A percentile compares a stretch with the other conserved stretches of the same genome.
These are phyloP conservation scores for Cladobotryum protrusum DNA, from an alignment of 2,329 filamentous ascomycete species.

Conservation along the genomic window DNA sequence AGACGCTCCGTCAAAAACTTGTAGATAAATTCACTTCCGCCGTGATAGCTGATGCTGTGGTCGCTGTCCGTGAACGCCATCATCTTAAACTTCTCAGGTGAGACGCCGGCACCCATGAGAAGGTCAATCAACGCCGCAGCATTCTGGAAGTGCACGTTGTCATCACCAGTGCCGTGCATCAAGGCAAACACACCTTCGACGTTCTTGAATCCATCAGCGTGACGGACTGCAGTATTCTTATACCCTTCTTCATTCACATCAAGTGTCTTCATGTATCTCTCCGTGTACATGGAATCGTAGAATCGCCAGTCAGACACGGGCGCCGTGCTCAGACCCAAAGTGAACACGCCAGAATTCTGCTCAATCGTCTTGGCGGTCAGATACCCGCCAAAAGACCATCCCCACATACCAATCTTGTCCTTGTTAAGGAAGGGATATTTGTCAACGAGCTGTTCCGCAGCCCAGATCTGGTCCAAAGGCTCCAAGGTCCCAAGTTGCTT, in stretches of 20 bases:
- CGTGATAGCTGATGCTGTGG: slow-evolving; percentile 55
- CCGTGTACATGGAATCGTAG: slow-evolving; percentile 67
- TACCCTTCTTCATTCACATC: slow-evolving; percentile 54
- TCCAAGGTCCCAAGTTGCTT: slow-evolving; percentile 57
- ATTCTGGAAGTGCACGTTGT: slow-evolving; percentile 69
- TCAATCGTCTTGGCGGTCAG: slow-evolving; percentile 62
- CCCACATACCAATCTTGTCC: slow-evolving; percentile 58
- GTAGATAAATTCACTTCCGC: slow-evolving; percentile 51
- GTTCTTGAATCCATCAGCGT: slow-evolving; percentile 54
- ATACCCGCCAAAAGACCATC: slow-evolving; percentile 64
- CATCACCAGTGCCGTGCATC: slow-evolving; percentile 61
- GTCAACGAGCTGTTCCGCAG: slow-evolving; percentile 48
- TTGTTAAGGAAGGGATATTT: slow-evolving; percentile 50
- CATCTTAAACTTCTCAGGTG: slow-evolving; percentile 55
- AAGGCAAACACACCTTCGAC: slow-evolving; percentile 55
- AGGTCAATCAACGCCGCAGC: slow-evolving; percentile 55
- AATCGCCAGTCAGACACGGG: slow-evolving; percentile 64
- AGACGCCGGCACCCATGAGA: slow-evolving; percentile 52
- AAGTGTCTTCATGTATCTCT: slow-evolving; percentile 64
- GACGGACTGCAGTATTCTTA: slow-evolving; percentile 52
- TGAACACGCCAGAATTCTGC: slow-evolving; percentile 53
- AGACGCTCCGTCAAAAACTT: slow-evolving; percentile 55
- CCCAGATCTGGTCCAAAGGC: slow-evolving; percentile 61
- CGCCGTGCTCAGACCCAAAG: slow-evolving; percentile 56
- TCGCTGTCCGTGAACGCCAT: slow-evolving; percentile 61